A percentile compares a stretch with the other conserved stretches of the same genome.
phyloP scores from a whole-genome alignment of 2,329 filamentous ascomycete genomes.

The Aspergillus hiratsukae region DNA sequence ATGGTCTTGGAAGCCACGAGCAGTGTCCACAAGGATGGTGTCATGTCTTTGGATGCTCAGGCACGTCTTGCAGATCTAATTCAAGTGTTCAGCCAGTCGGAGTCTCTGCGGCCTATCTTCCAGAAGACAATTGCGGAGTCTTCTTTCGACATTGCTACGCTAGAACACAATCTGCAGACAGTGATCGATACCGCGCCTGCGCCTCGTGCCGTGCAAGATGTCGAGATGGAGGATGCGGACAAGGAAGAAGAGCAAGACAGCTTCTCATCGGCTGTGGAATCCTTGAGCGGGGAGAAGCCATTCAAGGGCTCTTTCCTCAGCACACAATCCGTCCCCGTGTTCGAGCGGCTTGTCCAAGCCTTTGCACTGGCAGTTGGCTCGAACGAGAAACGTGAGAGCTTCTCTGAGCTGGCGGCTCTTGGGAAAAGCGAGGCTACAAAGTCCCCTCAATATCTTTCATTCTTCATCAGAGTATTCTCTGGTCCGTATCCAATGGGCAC shows the following conservation, averaged over 20 bases:
- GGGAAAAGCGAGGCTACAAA: slow-evolving; percentile 46
- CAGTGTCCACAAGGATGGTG: slow-evolving; percentile 45
- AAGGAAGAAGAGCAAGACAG: slow-evolving; percentile 23
- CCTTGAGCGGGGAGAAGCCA: slow-evolving; percentile 24
- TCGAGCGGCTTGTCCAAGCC: slow-evolving; percentile 35
- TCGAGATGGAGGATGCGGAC: slow-evolving; percentile 46
- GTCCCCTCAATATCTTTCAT: slow-evolving; percentile 66
- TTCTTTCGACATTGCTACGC: slow-evolving; percentile 66
- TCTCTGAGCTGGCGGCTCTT: slow-evolving; percentile 37
- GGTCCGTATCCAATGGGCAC: slow-evolving; percentile 65
- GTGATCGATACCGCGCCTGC: slow-evolving; percentile 58
- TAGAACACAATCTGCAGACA: slow-evolving; percentile 71
- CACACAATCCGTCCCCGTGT: slow-evolving; percentile 28
- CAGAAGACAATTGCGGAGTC: slow-evolving; percentile 62
- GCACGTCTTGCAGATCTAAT: slow-evolving; percentile 62
- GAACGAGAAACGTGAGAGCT: slow-evolving; percentile 27
- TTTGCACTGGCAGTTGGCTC: slow-evolving; percentile 33
- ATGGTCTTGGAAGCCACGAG: slow-evolving; percentile 32
- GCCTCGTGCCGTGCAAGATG: slow-evolving; percentile 48
- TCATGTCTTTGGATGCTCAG: slow-evolving; percentile 46
- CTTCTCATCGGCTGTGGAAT: slow-evolving; percentile 31
- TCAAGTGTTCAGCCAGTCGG: slow-evolving; percentile 61
- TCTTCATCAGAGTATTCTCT: slow-evolving; percentile 71
- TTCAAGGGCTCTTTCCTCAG: slow-evolving; percentile 37
- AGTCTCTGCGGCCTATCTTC: slow-evolving; percentile 59